These are phyloP conservation scores for Naganishia onofrii DNA, from an alignment of 768 basidiomycete species.

Conservation along the genomic window DNA sequence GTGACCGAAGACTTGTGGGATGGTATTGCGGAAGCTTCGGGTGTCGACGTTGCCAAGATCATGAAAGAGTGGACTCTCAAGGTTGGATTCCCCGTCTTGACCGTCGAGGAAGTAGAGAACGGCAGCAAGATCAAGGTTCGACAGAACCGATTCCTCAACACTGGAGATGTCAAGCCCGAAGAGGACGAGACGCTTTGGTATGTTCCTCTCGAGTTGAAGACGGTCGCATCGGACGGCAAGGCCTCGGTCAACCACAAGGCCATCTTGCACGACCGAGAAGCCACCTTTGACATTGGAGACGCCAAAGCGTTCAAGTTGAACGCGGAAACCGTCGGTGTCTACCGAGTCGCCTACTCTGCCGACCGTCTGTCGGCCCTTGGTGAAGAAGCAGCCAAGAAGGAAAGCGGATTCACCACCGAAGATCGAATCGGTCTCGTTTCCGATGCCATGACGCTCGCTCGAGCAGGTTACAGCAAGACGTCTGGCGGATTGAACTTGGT, in stretches of 20 bases:
- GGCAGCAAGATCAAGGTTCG: conserved; percentile 66
- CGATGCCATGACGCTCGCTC: conserved; percentile 75
- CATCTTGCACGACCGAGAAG: conserved; percentile 69
- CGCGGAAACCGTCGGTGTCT: conserved; percentile 80
- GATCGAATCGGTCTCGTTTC: conserved; percentile 86
- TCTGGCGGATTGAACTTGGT: conserved; percentile 75
- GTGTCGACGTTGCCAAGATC: conserved; percentile 67
- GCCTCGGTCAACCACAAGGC: conserved; percentile 61
- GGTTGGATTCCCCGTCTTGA: conserved; percentile 85
- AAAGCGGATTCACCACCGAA: conserved; percentile 69
- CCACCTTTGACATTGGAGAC: conserved; percentile 64
- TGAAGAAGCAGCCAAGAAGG: conserved; percentile 66
- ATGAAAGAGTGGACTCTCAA: conserved; percentile 92
- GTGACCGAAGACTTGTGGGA: conserved; percentile 83
- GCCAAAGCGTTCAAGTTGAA: conserved; percentile 82
- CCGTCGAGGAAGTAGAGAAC: conserved; percentile 70
- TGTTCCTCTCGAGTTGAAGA: conserved; percentile 72
- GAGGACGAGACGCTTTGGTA: conserved; percentile 86
- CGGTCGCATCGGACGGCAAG: conserved; percentile 63
- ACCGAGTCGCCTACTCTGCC: conserved; percentile 80
- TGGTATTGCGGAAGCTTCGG: conserved; percentile 73
- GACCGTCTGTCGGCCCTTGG: conserved; percentile 76
- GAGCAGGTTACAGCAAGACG: conserved; percentile 72
- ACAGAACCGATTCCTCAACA: conserved; percentile 89
- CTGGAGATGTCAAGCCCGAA: conserved; percentile 70